A percentile compares a stretch with the other conserved stretches of the same genome.
These are phyloP conservation scores for Ramicandelaber brevisporus DNA, from an alignment of 192 early-diverging fungal species.

Conservation along the genomic window DNA sequence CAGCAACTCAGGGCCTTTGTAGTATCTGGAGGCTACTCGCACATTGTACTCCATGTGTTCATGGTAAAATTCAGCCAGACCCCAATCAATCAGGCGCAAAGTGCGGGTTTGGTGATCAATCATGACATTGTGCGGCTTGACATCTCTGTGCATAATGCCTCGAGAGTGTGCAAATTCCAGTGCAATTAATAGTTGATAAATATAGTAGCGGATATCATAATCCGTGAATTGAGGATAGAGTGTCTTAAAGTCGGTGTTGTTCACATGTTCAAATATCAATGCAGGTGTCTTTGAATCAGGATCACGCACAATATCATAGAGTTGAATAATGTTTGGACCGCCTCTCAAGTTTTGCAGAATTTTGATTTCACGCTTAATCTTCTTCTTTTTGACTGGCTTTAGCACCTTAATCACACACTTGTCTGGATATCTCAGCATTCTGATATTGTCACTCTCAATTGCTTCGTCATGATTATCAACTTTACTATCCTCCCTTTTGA, in stretches of 20 bases:
- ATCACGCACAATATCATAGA: slow-evolving; percentile 87
- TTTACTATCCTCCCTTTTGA: too few species aligned
- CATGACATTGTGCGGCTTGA: slow-evolving; percentile 99
- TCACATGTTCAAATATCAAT: slow-evolving; percentile 87
- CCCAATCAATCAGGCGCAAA: slow-evolving; percentile 95
- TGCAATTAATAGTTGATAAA: slow-evolving; percentile 88
- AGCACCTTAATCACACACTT: slow-evolving; percentile 98
- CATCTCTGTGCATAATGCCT: slow-evolving; percentile 98
- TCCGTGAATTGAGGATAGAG: slow-evolving; percentile 88
- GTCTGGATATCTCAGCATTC: too few species aligned
- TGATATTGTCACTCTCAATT: too few species aligned
- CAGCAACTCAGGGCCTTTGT: slow-evolving; percentile 94
- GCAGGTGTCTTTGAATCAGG: slow-evolving; percentile 92
- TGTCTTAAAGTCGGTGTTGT: slow-evolving; percentile 93
- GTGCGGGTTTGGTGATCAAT: slow-evolving; percentile 91
- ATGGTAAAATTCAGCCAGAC: slow-evolving; percentile 97
- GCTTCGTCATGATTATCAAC: too few species aligned
- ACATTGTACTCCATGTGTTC: slow-evolving; percentile 95
- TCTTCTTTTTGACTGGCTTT: slow-evolving; percentile 99
- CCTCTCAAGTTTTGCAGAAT: slow-evolving; percentile 93
- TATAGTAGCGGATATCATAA: slow-evolving; percentile 90
- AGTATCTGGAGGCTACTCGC: slow-evolving; percentile 93
- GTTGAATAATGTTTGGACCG: slow-evolving; percentile 75
- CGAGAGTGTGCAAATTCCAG: slow-evolving; percentile 94
- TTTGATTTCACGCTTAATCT: slow-evolving; percentile 98